Base-by-base conservation (phyloP, 352 stramenopile species). In the Discostella stelligera region DNA sequence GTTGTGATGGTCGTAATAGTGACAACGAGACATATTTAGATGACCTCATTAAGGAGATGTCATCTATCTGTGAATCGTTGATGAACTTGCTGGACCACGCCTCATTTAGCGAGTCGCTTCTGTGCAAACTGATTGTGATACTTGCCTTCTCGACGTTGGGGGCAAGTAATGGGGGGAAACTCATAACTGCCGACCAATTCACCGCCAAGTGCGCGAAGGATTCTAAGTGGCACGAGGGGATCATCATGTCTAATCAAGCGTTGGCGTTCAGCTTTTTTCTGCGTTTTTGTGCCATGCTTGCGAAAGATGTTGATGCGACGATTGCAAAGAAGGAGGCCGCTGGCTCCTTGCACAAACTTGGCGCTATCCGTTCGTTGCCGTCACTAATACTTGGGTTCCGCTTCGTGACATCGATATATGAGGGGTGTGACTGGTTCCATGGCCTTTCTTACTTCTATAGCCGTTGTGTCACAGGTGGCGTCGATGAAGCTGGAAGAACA, bases 121-220 rank as follows among this genome's bases (percentile, higher is more conserved):
- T 92, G 8, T 84, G 70, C 67, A 89, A 90, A 66, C 77, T 92
- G 6, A 60, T 91, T 8, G 46, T 66, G 0, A 89, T 91, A 46
- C 71, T 85, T 30, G 77, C 73, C 4, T 92, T 87, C 75, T 79
- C 75, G 50, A 70, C 56, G 5, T 20, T 75, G 1, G 53, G 52
- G 10, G 73, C 68, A 21, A 72, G 68, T 13, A 76, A 69, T 30
- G 41, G 27, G 13, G 66, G 66, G 20, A 76, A 76, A 18, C 59
- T 75, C 14, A 63, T 32, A 18, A 58, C 44, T 16, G n/a, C 37
- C 11, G 54, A 65, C 10, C 30, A 48, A 14, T 41, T 72, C 20
- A 13, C 7, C 20, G 27, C 44, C 41, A 71, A 69, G n/a, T 23
- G 25, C 0, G 7, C 9, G 0, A 75, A 61, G 44, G 65, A 71